Conservation (phyloP, 140 eudicot species). For the Erigeron philadelphicus region DNA sequence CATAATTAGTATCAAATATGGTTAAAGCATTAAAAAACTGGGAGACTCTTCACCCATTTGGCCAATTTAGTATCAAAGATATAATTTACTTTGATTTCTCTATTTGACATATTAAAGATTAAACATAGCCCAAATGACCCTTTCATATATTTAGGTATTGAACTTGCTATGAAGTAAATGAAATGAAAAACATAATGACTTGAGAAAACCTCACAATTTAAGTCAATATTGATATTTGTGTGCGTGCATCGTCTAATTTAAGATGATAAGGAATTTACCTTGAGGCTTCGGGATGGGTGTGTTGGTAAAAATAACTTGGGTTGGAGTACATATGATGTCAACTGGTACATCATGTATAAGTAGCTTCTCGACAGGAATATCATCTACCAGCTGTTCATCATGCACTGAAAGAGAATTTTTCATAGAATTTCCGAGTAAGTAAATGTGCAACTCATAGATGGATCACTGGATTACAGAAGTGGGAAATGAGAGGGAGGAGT, state of each 20-base stretch:
- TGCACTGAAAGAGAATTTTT: constrained; percentile 51
- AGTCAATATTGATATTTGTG: background rate
- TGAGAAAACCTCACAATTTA: no score
- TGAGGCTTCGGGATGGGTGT: constrained; percentile 87
- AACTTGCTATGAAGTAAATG: no score
- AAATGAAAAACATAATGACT: no score
- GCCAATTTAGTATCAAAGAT: no score
- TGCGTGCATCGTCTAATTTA: background rate
- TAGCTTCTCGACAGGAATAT: constrained; percentile 75
- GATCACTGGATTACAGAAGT: background rate
- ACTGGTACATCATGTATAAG: constrained; percentile 88
- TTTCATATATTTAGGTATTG: no score
- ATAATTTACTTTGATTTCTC: no score
- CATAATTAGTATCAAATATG: no score
- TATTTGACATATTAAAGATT: no score
- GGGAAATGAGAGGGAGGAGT: background rate
- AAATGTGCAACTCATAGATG: background rate
- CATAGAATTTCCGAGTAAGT: background rate
- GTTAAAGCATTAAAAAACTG: no score
- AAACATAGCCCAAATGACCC: no score
- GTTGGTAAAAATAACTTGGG: constrained; percentile 72
- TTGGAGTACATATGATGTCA: constrained; percentile 93
- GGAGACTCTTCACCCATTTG: no score
- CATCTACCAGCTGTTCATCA: constrained; percentile 82
- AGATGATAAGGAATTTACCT: constrained; percentile 37